These are phyloP conservation scores for Neurospora sp. DNA, from an alignment of 495 filamentous ascomycete genomes.

Conservation along the genomic window DNA sequence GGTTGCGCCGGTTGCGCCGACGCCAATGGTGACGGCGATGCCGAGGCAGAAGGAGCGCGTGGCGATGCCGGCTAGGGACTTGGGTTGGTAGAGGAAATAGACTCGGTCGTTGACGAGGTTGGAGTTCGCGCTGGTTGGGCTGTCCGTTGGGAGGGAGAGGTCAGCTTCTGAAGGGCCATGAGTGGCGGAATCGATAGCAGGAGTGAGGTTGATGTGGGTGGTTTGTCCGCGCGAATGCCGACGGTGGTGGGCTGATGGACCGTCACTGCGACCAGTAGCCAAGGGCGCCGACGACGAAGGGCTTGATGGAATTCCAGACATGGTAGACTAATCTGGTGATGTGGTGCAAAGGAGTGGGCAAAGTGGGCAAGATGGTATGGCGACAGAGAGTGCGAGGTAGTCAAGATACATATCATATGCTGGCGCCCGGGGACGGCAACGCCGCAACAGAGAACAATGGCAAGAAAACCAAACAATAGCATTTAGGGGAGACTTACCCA, in stretches of 20 bases:
- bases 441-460: not conserved
- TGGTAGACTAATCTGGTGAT: not conserved
- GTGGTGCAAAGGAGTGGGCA: not conserved
- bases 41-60: conserved; percentile 53
- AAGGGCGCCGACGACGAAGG: not conserved
- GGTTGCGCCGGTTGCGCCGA: conserved; percentile 31
- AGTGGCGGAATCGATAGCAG: not conserved
- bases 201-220: not conserved
- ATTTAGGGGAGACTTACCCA: conserved; percentile 6
- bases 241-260: not conserved
- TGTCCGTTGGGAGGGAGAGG: conserved; percentile 22
- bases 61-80: conserved; percentile 72
- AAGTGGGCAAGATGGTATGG: not conserved
- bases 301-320: not conserved
- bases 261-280: not conserved
- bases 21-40: conserved; percentile 31
- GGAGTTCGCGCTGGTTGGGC: conserved; percentile 19
- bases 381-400: not conserved
- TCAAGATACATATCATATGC: not conserved
- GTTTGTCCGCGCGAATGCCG: not conserved
- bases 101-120: conserved; percentile 14
- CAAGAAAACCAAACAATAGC: not conserved
- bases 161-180: conserved; percentile 13
- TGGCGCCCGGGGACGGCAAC: not conserved
- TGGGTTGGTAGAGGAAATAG: conserved; percentile 47